A percentile compares a stretch with the other conserved stretches of the same genome.
phyloP scores from a whole-genome alignment of 1,284 basidiomycete species.

The Dichomitus squalens region DNA sequence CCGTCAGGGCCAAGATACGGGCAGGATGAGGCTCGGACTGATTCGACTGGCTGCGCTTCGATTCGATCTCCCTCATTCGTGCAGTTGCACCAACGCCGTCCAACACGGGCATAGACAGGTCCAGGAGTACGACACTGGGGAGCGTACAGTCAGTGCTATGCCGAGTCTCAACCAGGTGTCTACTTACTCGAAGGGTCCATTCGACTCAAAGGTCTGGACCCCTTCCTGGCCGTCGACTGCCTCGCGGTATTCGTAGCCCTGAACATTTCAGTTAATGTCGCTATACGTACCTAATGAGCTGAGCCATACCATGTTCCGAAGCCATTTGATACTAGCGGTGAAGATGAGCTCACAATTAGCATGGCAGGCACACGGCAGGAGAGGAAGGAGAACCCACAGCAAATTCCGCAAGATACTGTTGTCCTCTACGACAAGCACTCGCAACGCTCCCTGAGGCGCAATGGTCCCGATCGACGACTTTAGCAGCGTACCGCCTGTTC shows the following conservation, averaged over 20 bases:
- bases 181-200: slow-evolving; percentile 80
- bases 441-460: slow-evolving; percentile 44
- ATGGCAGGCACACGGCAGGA: slow-evolving; percentile 20
- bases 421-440: slow-evolving; percentile 84
- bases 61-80: slow-evolving; percentile 83
- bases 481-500: slow-evolving; percentile 60
- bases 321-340: slow-evolving; percentile 72
- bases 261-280: neutral
- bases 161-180: neutral
- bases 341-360: slow-evolving; percentile 28
- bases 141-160: slow-evolving; percentile 7
- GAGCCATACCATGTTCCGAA: slow-evolving; percentile 59
- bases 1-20: slow-evolving; percentile 90
- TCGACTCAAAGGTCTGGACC: slow-evolving; percentile 72
- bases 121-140: slow-evolving; percentile 79
- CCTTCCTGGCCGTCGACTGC: slow-evolving; percentile 86
- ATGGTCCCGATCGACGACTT: slow-evolving; percentile 59
- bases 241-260: slow-evolving; percentile 80
- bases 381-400: slow-evolving; percentile 50
- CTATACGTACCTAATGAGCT: neutral
- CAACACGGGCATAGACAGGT: slow-evolving; percentile 91
- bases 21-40: slow-evolving; percentile 34
- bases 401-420: slow-evolving; percentile 76
- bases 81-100: slow-evolving; percentile 87
- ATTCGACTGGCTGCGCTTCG: slow-evolving; percentile 40